Percentiles rank a stretch among this genome's conserved stretches.
Evolutionary conservation across 1,139 yeast genomes (phyloP).

Genomic region (Yamadazyma songkhlaensis): DNA sequence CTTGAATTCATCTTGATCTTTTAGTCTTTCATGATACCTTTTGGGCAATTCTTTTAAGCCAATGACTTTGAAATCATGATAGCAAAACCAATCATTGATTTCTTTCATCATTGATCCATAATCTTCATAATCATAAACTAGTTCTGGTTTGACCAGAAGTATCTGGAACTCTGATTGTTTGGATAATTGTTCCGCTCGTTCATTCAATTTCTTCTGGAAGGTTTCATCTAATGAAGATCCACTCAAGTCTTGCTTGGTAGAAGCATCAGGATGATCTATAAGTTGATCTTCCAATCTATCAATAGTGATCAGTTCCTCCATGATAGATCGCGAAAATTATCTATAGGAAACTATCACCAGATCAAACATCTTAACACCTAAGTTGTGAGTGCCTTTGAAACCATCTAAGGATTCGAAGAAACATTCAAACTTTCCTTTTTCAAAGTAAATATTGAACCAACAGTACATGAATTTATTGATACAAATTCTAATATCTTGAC

Average conservation of each 20-base stretch:
- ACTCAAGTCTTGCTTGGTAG: slow-evolving; percentile 30
- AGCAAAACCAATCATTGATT: slow-evolving; percentile 63
- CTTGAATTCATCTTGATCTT: neutral
- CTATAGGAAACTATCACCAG: slow-evolving; percentile 5
- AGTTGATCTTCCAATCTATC: slow-evolving; percentile 47
- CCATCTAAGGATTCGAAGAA: slow-evolving; percentile 72
- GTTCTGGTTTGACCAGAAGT: slow-evolving; percentile 30
- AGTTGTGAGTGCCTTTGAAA: slow-evolving; percentile 51
- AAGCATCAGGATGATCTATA: slow-evolving; percentile 45
- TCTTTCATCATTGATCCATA: slow-evolving; percentile 41
- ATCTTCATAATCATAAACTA: slow-evolving; percentile 50
- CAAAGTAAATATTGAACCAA: slow-evolving; percentile 30
- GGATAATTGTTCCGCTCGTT: slow-evolving; percentile 40
- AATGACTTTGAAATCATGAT: slow-evolving; percentile 41
- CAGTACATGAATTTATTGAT: slow-evolving; percentile 13
- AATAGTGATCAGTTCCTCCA: slow-evolving; percentile 40
- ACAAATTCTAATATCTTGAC: slow-evolving; percentile 5
- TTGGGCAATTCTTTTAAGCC: slow-evolving; percentile 18
- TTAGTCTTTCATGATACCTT: slow-evolving; percentile 9
- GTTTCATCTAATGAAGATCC: slow-evolving; percentile 40
- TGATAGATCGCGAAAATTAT: slow-evolving; percentile 7
- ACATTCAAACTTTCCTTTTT: slow-evolving; percentile 4
- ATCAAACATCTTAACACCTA: slow-evolving; percentile 56
- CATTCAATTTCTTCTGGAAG: slow-evolving; percentile 44
- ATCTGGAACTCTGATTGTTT: slow-evolving; percentile 21